These are phyloP conservation scores for Xylaria grammica DNA, from an alignment of 495 filamentous ascomycete genomes.

Conservation along the genomic window DNA sequence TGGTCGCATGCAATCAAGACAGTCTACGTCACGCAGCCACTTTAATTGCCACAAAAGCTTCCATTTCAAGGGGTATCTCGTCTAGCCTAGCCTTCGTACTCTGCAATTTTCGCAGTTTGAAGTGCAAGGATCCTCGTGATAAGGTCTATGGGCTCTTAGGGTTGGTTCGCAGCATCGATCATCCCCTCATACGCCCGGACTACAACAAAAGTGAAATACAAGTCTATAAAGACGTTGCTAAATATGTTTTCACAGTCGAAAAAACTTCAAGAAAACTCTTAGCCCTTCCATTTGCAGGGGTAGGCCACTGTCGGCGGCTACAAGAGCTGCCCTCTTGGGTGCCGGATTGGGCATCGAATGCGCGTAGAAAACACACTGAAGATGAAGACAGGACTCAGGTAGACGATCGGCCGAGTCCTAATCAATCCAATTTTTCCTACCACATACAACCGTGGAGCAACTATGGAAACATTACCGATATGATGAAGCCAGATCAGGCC, in stretches of 20 bases:
- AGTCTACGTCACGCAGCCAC: slow-evolving; percentile 9
- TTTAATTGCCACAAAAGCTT: not conserved
- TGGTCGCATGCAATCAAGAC: slow-evolving; percentile 21
- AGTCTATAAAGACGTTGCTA: slow-evolving; percentile 14
- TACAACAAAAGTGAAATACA: slow-evolving; percentile 17
- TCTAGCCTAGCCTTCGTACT: slow-evolving; percentile 13
- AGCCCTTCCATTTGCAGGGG: slow-evolving; percentile 10
- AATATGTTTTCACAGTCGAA: slow-evolving; percentile 17
- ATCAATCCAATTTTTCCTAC: slow-evolving; percentile 10
- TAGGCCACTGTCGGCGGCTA: slow-evolving; percentile 15
- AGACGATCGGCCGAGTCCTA: not conserved
- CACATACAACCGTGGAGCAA: slow-evolving; percentile 7
- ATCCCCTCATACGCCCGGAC: slow-evolving; percentile 16
- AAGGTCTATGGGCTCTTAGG: slow-evolving; percentile 17
- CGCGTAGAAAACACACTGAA: slow-evolving; percentile 3
- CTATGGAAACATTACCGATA: slow-evolving; percentile 11
- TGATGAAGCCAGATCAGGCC: slow-evolving; percentile 9
- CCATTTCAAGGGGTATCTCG: not conserved
- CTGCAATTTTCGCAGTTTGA: slow-evolving; percentile 15
- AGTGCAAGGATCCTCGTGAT: slow-evolving; percentile 23
- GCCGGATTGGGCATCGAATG: slow-evolving; percentile 19
- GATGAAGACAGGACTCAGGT: not conserved
- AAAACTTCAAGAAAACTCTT: slow-evolving; percentile 17
- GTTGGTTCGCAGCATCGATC: slow-evolving; percentile 4
- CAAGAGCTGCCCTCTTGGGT: slow-evolving; percentile 19